phyloP scores from a whole-genome alignment of 176 grass and related monocot genomes.

The Aegilops speltoides region DNA sequence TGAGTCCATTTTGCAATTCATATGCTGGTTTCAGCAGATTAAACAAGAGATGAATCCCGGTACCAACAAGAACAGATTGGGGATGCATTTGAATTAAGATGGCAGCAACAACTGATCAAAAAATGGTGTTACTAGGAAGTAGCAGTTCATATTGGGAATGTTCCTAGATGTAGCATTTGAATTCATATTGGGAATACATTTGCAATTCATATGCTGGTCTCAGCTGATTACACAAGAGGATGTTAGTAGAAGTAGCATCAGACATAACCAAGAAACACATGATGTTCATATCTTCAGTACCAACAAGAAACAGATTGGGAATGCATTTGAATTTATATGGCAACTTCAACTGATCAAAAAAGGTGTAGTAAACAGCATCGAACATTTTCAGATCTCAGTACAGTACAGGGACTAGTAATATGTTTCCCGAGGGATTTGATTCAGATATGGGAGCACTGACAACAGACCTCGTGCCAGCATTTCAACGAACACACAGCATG shows the following conservation, averaged over 20 bases:
- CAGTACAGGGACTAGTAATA: not conserved
- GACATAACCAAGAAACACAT: not conserved
- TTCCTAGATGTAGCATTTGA: too few relatives aligned
- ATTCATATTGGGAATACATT: too few relatives aligned
- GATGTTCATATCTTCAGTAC: not conserved
- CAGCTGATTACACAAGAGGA: not conserved
- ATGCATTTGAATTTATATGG: too few relatives aligned
- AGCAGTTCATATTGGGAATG: too few relatives aligned
- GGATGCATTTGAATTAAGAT: too few relatives aligned
- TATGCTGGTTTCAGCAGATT: not conserved
- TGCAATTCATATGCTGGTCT: too few relatives aligned
- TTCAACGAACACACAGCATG: not conserved
- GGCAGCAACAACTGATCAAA: too few relatives aligned
- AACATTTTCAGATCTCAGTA: not conserved
- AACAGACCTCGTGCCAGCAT: not conserved
- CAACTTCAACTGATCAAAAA: too few relatives aligned
- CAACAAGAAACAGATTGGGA: too few relatives aligned
- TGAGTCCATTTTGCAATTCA: not conserved
- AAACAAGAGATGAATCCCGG: not conserved
- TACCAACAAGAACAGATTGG: too few relatives aligned
- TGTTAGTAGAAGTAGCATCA: not conserved
- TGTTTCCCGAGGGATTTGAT: not conserved
- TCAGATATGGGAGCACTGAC: not conserved
- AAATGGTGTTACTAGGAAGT: too few relatives aligned
- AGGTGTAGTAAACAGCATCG: too few relatives aligned